Conservation (phyloP, 1,284 basidiomycete species). For the Taiwanofungus camphoratus region DNA sequence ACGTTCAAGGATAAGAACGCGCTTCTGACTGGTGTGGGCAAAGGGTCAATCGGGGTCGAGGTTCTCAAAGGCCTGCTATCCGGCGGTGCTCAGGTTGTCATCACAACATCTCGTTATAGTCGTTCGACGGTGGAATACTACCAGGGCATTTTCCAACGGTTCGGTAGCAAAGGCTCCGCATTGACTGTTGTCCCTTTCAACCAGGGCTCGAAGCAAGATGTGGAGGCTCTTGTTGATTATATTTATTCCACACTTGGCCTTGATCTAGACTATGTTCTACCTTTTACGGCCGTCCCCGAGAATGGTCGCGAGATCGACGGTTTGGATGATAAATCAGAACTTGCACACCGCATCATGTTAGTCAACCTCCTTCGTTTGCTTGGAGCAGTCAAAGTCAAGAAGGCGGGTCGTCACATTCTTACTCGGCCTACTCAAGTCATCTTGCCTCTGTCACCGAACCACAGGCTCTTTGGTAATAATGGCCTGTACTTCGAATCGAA, state of each 20-base stretch:
- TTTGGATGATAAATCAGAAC: conserved; percentile 94
- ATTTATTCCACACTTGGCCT: conserved; percentile 93
- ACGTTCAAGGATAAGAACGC: conserved; percentile 99
- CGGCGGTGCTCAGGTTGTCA: conserved; percentile 93
- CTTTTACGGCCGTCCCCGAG: conserved; percentile 97
- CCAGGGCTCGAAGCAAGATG: conserved; percentile 96
- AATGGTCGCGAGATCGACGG: conserved; percentile 98
- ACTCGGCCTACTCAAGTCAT: conserved; percentile 98
- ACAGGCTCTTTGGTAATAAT: conserved; percentile 96
- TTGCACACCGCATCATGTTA: conserved; percentile 97
- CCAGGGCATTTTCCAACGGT: conserved; percentile 95
- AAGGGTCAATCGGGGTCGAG: conserved; percentile 96
- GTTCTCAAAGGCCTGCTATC: conserved; percentile 95
- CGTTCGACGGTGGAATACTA: conserved; percentile 97
- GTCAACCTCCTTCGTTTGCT: conserved; percentile 93
- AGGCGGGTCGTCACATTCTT: conserved; percentile 92
- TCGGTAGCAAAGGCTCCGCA: conserved; percentile 91
- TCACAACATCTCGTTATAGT: conserved; percentile 95
- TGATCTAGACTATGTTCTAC: conserved; percentile 97
- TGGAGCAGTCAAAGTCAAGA: conserved; percentile 96
- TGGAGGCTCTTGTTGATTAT: conserved; percentile 96
- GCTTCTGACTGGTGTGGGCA: conserved; percentile 94
- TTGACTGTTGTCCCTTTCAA: conserved; percentile 99
- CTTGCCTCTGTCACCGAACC: conserved; percentile 95
- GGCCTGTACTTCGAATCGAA: conserved; percentile 98